phyloP scores from a whole-genome alignment of 2,329 filamentous ascomycete genomes.

The Botrytis squamosa region DNA sequence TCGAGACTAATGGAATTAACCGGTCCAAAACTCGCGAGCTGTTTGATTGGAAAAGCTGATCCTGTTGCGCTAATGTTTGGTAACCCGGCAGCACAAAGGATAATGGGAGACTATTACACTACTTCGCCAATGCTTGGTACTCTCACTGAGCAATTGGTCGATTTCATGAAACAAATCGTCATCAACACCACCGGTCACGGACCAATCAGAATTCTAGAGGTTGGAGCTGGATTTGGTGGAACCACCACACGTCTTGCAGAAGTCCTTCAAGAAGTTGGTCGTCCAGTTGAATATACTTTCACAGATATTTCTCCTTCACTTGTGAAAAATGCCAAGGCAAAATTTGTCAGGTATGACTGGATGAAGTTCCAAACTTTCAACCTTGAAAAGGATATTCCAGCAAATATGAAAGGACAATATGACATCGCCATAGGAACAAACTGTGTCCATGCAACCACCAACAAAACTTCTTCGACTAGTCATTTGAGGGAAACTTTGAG shows the following conservation, averaged over 20 bases:
- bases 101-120: conserved; percentile 30
- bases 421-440: conserved; percentile 33
- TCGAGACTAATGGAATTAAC: conserved; percentile 26
- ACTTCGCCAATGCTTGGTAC: conserved; percentile 11
- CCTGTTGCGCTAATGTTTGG: conserved; percentile 33
- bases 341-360: conserved; percentile 29
- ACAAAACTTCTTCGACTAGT: conserved; percentile 17
- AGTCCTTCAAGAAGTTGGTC: background rate
- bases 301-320: conserved; percentile 38
- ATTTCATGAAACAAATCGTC: background rate
- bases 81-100: conserved; percentile 21
- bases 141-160: background rate
- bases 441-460: conserved; percentile 33
- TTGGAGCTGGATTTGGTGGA: conserved; percentile 44
- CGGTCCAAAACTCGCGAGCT: conserved; percentile 29
- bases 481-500: conserved; percentile 26
- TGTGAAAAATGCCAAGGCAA: conserved; percentile 30
- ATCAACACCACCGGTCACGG: background rate
- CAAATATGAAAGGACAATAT: conserved; percentile 22
- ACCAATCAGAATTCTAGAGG: conserved; percentile 35
- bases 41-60: conserved; percentile 29
- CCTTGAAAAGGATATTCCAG: conserved; percentile 27
- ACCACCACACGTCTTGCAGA: conserved; percentile 14
- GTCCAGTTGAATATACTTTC: conserved; percentile 15
- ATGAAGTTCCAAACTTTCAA: conserved; percentile 31